Conservation (phyloP, 2,329 filamentous ascomycete species). For the Pseudodiploospora longispora region DNA sequence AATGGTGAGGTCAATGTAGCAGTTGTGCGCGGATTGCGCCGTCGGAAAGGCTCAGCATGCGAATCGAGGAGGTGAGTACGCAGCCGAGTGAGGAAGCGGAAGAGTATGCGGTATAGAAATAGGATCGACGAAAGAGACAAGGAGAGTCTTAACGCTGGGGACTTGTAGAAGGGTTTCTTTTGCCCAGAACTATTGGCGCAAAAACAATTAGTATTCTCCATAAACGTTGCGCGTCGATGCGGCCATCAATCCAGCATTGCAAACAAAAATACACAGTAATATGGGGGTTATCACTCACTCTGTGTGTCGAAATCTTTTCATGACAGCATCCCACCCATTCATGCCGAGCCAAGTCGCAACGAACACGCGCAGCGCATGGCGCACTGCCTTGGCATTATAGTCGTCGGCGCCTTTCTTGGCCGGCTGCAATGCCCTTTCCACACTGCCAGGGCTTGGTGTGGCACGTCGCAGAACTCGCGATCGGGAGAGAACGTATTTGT, state of each 20-base stretch:
- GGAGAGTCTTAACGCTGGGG: constrained; percentile 67
- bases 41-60: constrained; percentile 72
- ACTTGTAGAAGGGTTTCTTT: constrained; percentile 52
- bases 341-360: constrained; percentile 53
- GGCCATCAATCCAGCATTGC: not conserved
- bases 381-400: constrained; percentile 61
- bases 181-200: constrained; percentile 15
- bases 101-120: constrained; percentile 79
- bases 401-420: constrained; percentile 41
- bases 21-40: constrained; percentile 71
- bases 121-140: constrained; percentile 78
- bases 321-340: constrained; percentile 52
- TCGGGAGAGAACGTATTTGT: constrained; percentile 73
- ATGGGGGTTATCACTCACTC: constrained; percentile 30
- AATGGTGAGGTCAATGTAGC: constrained; percentile 71
- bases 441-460: constrained; percentile 46
- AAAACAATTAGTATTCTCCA: too few relatives aligned
- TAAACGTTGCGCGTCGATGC: too few relatives aligned
- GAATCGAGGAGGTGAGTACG: constrained; percentile 70
- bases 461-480: constrained; percentile 50
- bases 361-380: constrained; percentile 65
- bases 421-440: constrained; percentile 34
- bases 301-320: constrained; percentile 37
- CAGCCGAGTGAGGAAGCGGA: constrained; percentile 79
- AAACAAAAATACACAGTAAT: not conserved